Percentiles rank a stretch among this genome's conserved stretches.
Evolutionary conservation across 2,329 filamentous ascomycete genomes (phyloP).

Genomic region (Monilinia fructigena): DNA sequence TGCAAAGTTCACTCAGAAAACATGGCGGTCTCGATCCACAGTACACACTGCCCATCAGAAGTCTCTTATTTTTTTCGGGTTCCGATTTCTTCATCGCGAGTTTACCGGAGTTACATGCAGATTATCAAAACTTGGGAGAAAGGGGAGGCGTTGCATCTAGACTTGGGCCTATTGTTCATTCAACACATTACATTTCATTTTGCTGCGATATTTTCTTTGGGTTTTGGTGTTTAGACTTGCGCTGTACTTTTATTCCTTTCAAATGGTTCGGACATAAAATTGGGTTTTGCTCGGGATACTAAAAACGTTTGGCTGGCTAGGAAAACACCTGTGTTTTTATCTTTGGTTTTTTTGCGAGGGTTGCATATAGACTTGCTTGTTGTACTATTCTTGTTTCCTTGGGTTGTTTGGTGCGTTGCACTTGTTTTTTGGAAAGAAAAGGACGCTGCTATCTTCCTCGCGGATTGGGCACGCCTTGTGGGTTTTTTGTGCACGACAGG

Average conservation of each 20-base stretch:
- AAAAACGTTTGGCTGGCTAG: conserved; percentile 22
- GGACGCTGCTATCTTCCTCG: conserved; percentile 23
- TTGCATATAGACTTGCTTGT: conserved; percentile 25
- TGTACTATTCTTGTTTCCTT: conserved; percentile 20
- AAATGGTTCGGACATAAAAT: conserved; percentile 24
- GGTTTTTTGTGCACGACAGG: conserved; percentile 22
- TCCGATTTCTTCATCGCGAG: conserved; percentile 18
- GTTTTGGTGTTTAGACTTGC: conserved; percentile 25
- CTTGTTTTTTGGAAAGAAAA: conserved; percentile 20
- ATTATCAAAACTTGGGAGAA: conserved; percentile 19
- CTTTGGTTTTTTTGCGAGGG: conserved; percentile 19
- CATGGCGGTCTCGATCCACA: conserved; percentile 34
- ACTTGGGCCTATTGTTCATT: conserved; percentile 27
- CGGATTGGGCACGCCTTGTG: conserved; percentile 23
- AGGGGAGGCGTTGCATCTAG: conserved; percentile 35
- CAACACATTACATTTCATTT: conserved; percentile 23
- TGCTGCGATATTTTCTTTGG: conserved; percentile 20
- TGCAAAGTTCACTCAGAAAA: conserved; percentile 15
- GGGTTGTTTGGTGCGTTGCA: conserved; percentile 21
- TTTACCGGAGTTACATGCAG: conserved; percentile 21
- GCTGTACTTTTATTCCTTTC: conserved; percentile 24
- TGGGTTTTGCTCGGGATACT: conserved; percentile 23
- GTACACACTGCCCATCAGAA: conserved; percentile 27
- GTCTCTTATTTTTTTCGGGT: conserved; percentile 4
- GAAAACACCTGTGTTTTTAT: conserved; percentile 17